These are phyloP conservation scores for Neofusicoccum laricinum DNA, from an alignment of 2,329 filamentous ascomycete species.

Conservation along the genomic window DNA sequence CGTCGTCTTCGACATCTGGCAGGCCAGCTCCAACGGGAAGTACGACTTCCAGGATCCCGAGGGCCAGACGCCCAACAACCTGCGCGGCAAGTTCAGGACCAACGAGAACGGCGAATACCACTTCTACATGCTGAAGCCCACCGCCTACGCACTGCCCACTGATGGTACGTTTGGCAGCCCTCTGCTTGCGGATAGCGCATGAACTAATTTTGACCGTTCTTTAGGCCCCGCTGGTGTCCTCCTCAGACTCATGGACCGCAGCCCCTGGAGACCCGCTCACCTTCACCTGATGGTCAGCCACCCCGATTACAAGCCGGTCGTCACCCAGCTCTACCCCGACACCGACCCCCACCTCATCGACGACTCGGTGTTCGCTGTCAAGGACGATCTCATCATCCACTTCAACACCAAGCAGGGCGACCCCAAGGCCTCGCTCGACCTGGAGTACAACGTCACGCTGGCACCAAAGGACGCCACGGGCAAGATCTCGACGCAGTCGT, in stretches of 20 bases:
- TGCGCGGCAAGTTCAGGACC: constrained; percentile 71
- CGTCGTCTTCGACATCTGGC: constrained; percentile 76
- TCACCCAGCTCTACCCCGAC: constrained; percentile 58
- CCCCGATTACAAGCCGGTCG: constrained; percentile 55
- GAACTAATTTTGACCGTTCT: neutral
- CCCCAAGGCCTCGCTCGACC: constrained; percentile 55
- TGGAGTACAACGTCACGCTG: constrained; percentile 61
- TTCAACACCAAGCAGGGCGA: constrained; percentile 47
- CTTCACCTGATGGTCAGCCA: constrained; percentile 58
- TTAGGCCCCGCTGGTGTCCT: constrained; percentile 51
- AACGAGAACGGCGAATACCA: constrained; percentile 67
- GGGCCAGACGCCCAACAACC: constrained; percentile 69
- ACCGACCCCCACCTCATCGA: constrained; percentile 57
- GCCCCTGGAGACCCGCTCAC: constrained; percentile 61
- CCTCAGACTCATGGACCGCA: constrained; percentile 54
- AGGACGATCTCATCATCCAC: constrained; percentile 19
- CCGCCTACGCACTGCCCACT: constrained; percentile 67
- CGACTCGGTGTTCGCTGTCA: constrained; percentile 62
- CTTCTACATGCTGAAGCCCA: constrained; percentile 74
- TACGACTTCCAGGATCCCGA: constrained; percentile 75
- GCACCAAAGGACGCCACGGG: constrained; percentile 36
- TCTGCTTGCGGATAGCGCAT: neutral
- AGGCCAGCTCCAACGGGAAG: constrained; percentile 71
- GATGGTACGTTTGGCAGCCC: constrained; percentile 45
- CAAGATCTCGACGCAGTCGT: neutral